Evolutionary conservation across 768 basidiomycete genomes (phyloP), one percentile per base, ranked within the genome.

Genomic region (Galerina sulciceps): DNA sequence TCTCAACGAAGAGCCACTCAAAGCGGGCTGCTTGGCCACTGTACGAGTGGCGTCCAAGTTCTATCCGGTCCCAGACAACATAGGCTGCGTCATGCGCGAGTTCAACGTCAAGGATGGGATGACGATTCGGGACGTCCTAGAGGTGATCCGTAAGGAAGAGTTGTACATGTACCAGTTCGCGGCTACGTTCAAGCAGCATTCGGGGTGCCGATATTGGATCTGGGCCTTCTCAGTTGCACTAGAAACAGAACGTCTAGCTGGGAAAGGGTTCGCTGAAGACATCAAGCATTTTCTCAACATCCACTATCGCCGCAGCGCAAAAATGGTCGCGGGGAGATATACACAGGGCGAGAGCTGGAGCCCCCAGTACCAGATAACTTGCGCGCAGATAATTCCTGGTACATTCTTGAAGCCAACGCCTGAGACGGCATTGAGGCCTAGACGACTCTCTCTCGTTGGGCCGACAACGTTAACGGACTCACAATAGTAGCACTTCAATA

Each of bases 131-230:
- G 48, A 53, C 22, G 43, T 68, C 40, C 41, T 69, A 3, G 41
- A 59, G 14, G 50, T 65, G 11, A 58, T 66, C 35, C 14, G 20
- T 4, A 47, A 47, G 20, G 61, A 55, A 13, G 58, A 62, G 15
- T 55, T 64, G 15, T 52, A 67, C 17, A 14, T 36, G 8, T 69
- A 63, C 35, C 40, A 42, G 38, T 65, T 65, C 49, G 35, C 26
- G 17, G 60, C 65, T 3, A 51, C 51, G 15, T 51, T 55, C 34
- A 61, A 63, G 44, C 64, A 65, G 22, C 62, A 64, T n/a, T 55
- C 61, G 6, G 67, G 67, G 10, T 69, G 67, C 38, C 60, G 65
- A 15, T 57, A 62, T 51, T 67, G 67, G 65, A 54, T 67, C 2
- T 34, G 23, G 6, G 34, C 6, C 13, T 40, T 56, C 13, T 26